Percentiles rank a stretch among this genome's conserved stretches.
These are phyloP conservation scores for Termitomyces sp. DNA, from an alignment of 1,284 basidiomycete genomes.

Conservation along the genomic window DNA sequence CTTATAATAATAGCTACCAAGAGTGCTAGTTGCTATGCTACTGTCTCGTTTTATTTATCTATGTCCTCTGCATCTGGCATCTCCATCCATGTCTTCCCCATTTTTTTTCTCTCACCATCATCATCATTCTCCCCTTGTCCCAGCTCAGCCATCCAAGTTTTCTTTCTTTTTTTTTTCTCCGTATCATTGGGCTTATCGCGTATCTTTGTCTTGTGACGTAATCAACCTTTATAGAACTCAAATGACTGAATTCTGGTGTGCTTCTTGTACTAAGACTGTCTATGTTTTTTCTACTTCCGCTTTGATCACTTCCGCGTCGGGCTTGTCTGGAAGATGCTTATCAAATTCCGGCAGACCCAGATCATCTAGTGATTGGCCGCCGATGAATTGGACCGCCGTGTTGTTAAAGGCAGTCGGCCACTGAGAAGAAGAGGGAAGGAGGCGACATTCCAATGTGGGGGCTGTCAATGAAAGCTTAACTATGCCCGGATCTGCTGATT, in stretches of 20 bases:
- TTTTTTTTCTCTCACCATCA: not conserved
- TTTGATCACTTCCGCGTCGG: conserved; percentile 11
- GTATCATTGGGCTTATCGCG: conserved; percentile 9
- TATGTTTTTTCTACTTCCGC: not conserved
- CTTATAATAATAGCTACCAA: conserved; percentile 52
- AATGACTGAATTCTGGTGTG: conserved; percentile 1
- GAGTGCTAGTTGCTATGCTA: conserved; percentile 52
- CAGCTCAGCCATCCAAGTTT: not conserved
- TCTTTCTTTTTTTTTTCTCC: too few relatives aligned
- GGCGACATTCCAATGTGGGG: conserved; percentile 39
- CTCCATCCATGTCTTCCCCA: conserved; percentile 9
- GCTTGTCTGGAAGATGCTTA: not conserved
- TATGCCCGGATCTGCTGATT: conserved; percentile 13
- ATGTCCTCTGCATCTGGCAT: conserved; percentile 3
- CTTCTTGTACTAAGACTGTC: not conserved
- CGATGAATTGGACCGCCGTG: conserved; percentile 51
- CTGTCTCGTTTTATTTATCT: conserved; percentile 21
- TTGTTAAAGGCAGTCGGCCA: conserved; percentile 69
- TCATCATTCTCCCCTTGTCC: not conserved
- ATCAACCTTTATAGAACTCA: conserved; percentile 9
- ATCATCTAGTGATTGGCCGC: not conserved
- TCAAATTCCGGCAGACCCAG: conserved; percentile 5
- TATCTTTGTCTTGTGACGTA: conserved; percentile 13
- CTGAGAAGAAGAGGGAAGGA: conserved; percentile 42
- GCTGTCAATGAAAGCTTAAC: conserved; percentile 26